Evolutionary conservation across 306 rosid species (phyloP).

Genomic region (Citrullus mucosospermus): DNA sequence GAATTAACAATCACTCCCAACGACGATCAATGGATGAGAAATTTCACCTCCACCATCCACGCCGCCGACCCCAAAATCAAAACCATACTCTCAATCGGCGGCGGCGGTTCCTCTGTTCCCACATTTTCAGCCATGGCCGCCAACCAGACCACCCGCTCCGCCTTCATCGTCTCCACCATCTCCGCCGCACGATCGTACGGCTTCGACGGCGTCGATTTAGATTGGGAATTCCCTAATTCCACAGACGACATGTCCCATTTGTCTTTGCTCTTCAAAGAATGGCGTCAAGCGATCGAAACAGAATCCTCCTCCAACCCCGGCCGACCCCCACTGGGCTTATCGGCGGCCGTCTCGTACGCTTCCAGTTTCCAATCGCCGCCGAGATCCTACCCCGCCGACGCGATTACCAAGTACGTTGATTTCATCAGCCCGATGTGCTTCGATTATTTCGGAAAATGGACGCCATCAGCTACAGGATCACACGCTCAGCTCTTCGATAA

Average conservation of each 20-base stretch:
- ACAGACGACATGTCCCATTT: slow-evolving; percentile 54
- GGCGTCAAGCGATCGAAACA: slow-evolving; percentile 29
- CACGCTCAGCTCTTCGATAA: slow-evolving; percentile 41
- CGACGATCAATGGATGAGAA: slow-evolving; percentile 17
- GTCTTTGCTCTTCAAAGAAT: slow-evolving; percentile 30
- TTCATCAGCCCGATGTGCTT: slow-evolving; percentile 75
- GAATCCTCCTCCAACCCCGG: slow-evolving; percentile 3
- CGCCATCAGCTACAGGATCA: slow-evolving; percentile 28
- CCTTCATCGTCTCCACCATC: slow-evolving; percentile 56
- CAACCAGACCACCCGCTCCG: slow-evolving; percentile 11
- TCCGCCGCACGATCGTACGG: slow-evolving; percentile 42
- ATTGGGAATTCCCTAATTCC: slow-evolving; percentile 62
- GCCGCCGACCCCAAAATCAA: slow-evolving; percentile 28
- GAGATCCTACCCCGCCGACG: slow-evolving; percentile 36
- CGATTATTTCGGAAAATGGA: slow-evolving; percentile 66
- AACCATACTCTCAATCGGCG: slow-evolving; percentile 58
- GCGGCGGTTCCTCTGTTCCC: slow-evolving; percentile 38
- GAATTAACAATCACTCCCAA: slow-evolving; percentile 22
- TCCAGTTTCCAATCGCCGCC: slow-evolving; percentile 14
- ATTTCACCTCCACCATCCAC: slow-evolving; percentile 31
- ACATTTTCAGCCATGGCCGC: slow-evolving; percentile 40
- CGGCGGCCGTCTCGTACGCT: slow-evolving; percentile 53
- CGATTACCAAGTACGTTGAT: slow-evolving; percentile 31
- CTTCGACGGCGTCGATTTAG: slow-evolving; percentile 64
- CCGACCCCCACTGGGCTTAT: slow-evolving; percentile 37